phyloP scores from a whole-genome alignment of 768 basidiomycete genomes.

The Leccinellum albellum region DNA sequence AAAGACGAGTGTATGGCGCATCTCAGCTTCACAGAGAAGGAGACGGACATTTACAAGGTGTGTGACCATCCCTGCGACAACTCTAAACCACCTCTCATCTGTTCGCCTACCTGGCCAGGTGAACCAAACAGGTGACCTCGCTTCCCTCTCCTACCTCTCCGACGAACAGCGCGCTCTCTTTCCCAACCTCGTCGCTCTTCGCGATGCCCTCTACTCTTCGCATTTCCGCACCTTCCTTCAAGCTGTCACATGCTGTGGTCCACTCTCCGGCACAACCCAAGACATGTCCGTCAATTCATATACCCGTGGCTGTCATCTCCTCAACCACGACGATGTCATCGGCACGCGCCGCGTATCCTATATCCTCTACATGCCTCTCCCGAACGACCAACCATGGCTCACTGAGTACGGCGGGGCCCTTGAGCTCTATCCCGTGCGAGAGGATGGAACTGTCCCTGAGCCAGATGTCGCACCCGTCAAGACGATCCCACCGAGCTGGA shows the following conservation, averaged over 20 bases:
- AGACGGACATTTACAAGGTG: conserved; percentile 98
- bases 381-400: conserved; percentile 72
- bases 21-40: conserved; percentile 85
- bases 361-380: conserved; percentile 93
- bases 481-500: conserved; percentile 77
- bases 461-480: conserved; percentile 64
- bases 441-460: conserved; percentile 58
- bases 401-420: conserved; percentile 90
- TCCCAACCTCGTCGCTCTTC: conserved; percentile 74
- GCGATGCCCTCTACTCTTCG: conserved; percentile 86
- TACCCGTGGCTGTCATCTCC: conserved; percentile 85
- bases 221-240: conserved; percentile 81
- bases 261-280: conserved; percentile 86
- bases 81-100: conserved; percentile 1
- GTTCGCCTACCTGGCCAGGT: conserved; percentile 48
- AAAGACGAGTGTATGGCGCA: conserved; percentile 80
- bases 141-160: conserved; percentile 85
- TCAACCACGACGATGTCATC: conserved; percentile 98
- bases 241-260: conserved; percentile 86
- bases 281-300: conserved; percentile 96
- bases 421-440: conserved; percentile 80
- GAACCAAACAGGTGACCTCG: conserved; percentile 94
- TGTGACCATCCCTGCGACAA: conserved; percentile 4
- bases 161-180: conserved; percentile 73
- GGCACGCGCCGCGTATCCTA: conserved; percentile 91